These are phyloP conservation scores for Diaporthe sp. DNA, from an alignment of 2,329 filamentous ascomycete species.

Conservation along the genomic window DNA sequence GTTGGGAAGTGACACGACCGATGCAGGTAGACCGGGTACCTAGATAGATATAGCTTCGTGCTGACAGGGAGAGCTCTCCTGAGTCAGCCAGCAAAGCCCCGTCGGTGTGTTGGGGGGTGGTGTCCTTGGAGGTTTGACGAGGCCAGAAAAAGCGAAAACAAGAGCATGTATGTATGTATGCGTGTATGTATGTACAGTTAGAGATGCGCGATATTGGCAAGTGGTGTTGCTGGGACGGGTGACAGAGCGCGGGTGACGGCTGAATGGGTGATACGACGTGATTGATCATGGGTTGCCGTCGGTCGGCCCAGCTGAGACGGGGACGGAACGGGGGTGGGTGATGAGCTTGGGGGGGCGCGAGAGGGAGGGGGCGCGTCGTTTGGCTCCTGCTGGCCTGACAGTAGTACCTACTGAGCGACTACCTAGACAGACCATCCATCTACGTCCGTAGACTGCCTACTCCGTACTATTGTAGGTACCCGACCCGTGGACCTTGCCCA, in stretches of 20 bases:
- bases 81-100: constrained; percentile 34
- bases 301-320: constrained; percentile 30
- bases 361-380: neutral
- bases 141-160: constrained; percentile 7
- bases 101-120: constrained; percentile 9
- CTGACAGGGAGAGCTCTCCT: constrained; percentile 37
- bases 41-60: constrained; percentile 29
- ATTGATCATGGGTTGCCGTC: constrained; percentile 29
- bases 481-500: constrained; percentile 19
- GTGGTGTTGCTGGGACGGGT: constrained; percentile 3
- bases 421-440: neutral
- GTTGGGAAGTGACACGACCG: constrained; percentile 35
- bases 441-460: neutral
- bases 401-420: neutral
- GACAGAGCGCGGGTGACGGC: constrained; percentile 15
- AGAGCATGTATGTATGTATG: constrained; percentile 6
- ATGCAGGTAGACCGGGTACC: constrained; percentile 29
- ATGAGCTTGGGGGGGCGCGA: neutral
- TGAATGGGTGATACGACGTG: constrained; percentile 33
- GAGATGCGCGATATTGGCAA: constrained; percentile 23
- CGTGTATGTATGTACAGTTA: constrained; percentile 3
- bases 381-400: neutral
- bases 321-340: constrained; percentile 17
- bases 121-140: neutral
- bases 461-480: neutral